These are phyloP conservation scores for Suhomyces coccinellae DNA, from an alignment of 1,139 yeast species.

Conservation along the genomic window DNA sequence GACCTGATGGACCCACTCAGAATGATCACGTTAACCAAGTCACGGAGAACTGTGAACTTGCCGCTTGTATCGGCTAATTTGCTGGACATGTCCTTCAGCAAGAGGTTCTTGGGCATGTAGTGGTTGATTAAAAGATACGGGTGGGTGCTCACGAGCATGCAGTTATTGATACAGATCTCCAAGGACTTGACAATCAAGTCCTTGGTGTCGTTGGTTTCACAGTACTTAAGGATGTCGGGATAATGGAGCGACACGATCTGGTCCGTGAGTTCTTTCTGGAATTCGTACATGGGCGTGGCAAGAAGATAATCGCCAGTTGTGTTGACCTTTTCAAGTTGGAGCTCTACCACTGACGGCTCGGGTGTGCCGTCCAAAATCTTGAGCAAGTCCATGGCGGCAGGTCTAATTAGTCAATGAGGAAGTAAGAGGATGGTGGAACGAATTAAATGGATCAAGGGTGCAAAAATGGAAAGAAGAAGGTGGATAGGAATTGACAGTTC, in stretches of 20 bases:
- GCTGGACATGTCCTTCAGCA: slow-evolving; percentile 73
- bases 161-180: slow-evolving; percentile 70
- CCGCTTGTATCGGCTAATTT: slow-evolving; percentile 83
- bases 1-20: slow-evolving; percentile 45
- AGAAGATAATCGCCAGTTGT: slow-evolving; percentile 72
- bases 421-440: not conserved
- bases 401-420: not conserved
- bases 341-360: slow-evolving; percentile 73
- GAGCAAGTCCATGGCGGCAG: slow-evolving; percentile 62
- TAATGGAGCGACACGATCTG: slow-evolving; percentile 90
- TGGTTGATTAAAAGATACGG: slow-evolving; percentile 85
- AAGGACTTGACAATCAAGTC: slow-evolving; percentile 67
- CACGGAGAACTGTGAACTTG: slow-evolving; percentile 70
- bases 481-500: not conserved
- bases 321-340: slow-evolving; percentile 37
- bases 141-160: slow-evolving; percentile 81
- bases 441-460: not conserved
- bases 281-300: slow-evolving; percentile 85
- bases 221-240: slow-evolving; percentile 83
- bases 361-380: slow-evolving; percentile 82
- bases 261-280: slow-evolving; percentile 89
- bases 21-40: slow-evolving; percentile 50
- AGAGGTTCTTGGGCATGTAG: slow-evolving; percentile 79
- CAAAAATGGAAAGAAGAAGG: not conserved
- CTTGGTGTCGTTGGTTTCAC: slow-evolving; percentile 62